A percentile compares a stretch with the other conserved stretches of the same genome.
Conservation (phyloP, 1,139 yeast species). For the Geotrichum klebahnii region DNA sequence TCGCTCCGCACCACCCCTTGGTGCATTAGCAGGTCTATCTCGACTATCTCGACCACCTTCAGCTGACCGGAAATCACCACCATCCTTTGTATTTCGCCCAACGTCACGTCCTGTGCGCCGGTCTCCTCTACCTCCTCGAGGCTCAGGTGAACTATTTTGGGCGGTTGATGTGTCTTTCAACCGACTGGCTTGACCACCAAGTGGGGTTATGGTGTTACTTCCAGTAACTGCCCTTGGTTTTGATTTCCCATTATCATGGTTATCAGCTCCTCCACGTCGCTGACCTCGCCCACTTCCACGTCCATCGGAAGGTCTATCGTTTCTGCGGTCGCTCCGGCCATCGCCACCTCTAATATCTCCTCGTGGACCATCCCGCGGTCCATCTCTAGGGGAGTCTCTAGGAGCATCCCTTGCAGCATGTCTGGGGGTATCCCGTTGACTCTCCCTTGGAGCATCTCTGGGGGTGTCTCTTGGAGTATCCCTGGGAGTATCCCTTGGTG, state of each 20-base stretch:
- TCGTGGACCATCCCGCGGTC: background rate
- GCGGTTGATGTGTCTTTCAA: slow-evolving; percentile 1
- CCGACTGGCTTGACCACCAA: slow-evolving; percentile 6
- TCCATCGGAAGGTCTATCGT: background rate
- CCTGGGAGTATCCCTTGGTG: slow-evolving; percentile 3
- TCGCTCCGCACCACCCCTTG: slow-evolving; percentile 19
- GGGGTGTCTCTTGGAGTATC: no score
- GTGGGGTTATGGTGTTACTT: slow-evolving; percentile 7
- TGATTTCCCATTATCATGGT: background rate
- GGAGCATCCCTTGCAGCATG: background rate
- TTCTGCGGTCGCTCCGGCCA: slow-evolving; percentile 3
- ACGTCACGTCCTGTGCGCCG: slow-evolving; percentile 8
- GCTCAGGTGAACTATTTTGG: background rate
- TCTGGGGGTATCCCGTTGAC: background rate
- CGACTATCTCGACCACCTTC: slow-evolving; percentile 20
- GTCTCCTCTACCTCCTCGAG: slow-evolving; percentile 10
- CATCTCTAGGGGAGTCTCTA: background rate
- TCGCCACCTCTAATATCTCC: background rate
- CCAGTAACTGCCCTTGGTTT: slow-evolving; percentile 10
- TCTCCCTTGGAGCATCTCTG: no score
- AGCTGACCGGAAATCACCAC: background rate
- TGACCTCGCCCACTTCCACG: slow-evolving; percentile 2
- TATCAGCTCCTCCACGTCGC: background rate
- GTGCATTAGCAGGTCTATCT: slow-evolving; percentile 21
- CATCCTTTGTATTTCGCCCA: background rate